phyloP scores from a whole-genome alignment of 495 filamentous ascomycete genomes.

The Aspergillus coremiiformis region DNA sequence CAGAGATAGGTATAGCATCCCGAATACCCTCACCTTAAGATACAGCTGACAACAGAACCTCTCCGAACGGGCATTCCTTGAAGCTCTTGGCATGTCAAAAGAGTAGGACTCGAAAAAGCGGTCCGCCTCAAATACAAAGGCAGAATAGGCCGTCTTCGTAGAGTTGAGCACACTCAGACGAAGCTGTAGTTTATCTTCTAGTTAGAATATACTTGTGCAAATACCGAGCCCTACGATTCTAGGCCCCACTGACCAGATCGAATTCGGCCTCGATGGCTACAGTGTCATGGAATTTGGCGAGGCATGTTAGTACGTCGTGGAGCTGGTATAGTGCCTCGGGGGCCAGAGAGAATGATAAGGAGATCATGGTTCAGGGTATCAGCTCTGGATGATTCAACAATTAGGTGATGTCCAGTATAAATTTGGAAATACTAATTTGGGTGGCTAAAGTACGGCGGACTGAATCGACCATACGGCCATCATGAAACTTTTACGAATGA shows the following conservation, averaged over 20 bases:
- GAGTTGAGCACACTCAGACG: constrained; percentile 77
- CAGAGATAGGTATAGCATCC: not conserved
- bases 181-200: constrained; percentile 45
- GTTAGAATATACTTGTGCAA: not conserved
- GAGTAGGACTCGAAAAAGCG: constrained; percentile 77
- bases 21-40: constrained; percentile 42
- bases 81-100: constrained; percentile 16
- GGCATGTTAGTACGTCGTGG: constrained; percentile 78
- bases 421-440: no score
- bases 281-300: constrained; percentile 86
- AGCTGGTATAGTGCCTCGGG: constrained; percentile 66
- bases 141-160: constrained; percentile 88
- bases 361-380: no score
- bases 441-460: no score
- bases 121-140: constrained; percentile 62
- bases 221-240: not conserved
- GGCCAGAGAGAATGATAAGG: constrained; percentile 70
- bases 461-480: no score
- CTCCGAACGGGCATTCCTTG: constrained; percentile 28
- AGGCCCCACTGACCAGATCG: constrained; percentile 49
- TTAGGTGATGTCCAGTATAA: no score
- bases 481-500: no score
- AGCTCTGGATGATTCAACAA: no score
- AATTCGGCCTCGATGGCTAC: constrained; percentile 78
- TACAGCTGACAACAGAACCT: constrained; percentile 70